Conservation (phyloP, 805 yeast genomes). For the Starmerella asiatica region DNA sequence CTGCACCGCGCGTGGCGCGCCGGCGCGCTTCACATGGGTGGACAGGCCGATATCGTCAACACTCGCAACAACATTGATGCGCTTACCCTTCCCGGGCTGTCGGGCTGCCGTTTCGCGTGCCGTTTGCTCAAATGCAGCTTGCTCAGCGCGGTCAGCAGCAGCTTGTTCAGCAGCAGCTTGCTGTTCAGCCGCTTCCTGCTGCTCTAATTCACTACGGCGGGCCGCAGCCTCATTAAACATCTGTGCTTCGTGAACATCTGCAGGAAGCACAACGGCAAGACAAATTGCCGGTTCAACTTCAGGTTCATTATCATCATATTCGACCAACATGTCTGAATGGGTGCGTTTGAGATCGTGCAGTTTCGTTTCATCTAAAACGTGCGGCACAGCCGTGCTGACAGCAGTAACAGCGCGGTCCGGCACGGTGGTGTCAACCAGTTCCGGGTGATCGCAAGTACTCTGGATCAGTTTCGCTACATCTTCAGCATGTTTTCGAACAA, state of each 20-base stretch:
- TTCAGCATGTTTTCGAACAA: conserved; percentile 44
- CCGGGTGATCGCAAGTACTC: conserved; percentile 8
- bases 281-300: not conserved
- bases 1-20: not conserved
- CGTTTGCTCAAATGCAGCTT: not conserved
- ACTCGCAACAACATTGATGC: conserved; percentile 15
- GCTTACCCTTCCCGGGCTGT: conserved; percentile 4
- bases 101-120: not conserved
- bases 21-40: not conserved
- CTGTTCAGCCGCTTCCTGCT: not conserved
- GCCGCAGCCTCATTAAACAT: conserved; percentile 1
- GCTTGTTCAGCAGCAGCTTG: not conserved
- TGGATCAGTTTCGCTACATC: conserved; percentile 47
- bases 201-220: too few relatives aligned
- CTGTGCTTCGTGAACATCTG: conserved; percentile 4
- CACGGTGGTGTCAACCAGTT: conserved; percentile 8
- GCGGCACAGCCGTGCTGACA: not conserved
- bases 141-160: not conserved
- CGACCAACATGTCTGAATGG: conserved; percentile 5
- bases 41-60: conserved; percentile 14
- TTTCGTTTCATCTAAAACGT: not conserved
- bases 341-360: conserved; percentile 1
- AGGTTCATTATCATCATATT: too few relatives aligned
- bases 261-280: conserved; percentile 3
- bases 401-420: conserved; percentile 2